phyloP scores from a whole-genome alignment of 2,329 filamentous ascomycete genomes.

The Pseudogymnoascus sp. region DNA sequence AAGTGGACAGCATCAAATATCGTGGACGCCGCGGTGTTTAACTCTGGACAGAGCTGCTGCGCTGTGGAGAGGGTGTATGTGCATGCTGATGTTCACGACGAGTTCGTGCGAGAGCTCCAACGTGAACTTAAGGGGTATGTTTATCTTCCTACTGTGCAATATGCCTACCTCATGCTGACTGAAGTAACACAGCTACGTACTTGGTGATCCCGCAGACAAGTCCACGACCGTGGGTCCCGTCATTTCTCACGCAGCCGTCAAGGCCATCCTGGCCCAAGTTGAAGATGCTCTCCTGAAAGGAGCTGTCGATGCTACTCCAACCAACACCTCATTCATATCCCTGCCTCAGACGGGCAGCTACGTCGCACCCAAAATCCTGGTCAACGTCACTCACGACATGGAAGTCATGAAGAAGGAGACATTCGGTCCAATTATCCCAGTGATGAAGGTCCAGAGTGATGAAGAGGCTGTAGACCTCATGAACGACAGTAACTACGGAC shows the following conservation, averaged over 20 bases:
- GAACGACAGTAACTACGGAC: constrained; percentile 45
- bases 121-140: constrained; percentile 34
- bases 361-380: constrained; percentile 50
- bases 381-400: constrained; percentile 48
- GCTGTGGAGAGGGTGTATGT: constrained; percentile 53
- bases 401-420: constrained; percentile 52
- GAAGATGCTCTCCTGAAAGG: constrained; percentile 45
- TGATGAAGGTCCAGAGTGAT: constrained; percentile 54
- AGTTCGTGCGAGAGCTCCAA: constrained; percentile 45
- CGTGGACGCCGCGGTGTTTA: constrained; percentile 42
- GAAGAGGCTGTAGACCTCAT: constrained; percentile 50
- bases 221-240: constrained; percentile 39
- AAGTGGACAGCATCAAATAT: constrained; percentile 33
- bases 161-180: neutral
- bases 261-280: constrained; percentile 46
- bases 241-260: constrained; percentile 55
- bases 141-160: neutral
- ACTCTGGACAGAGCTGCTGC: constrained; percentile 48
- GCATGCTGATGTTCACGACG: constrained; percentile 51
- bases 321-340: neutral
- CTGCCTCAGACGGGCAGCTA: constrained; percentile 59
- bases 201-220: constrained; percentile 46
- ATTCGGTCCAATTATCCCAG: constrained; percentile 56
- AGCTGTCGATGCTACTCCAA: constrained; percentile 32
- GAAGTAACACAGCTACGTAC: constrained; percentile 54